Percentiles rank a stretch among this genome's conserved stretches.
phyloP scores from a whole-genome alignment of 345 rosid genomes.

The Syzygium jambos region DNA sequence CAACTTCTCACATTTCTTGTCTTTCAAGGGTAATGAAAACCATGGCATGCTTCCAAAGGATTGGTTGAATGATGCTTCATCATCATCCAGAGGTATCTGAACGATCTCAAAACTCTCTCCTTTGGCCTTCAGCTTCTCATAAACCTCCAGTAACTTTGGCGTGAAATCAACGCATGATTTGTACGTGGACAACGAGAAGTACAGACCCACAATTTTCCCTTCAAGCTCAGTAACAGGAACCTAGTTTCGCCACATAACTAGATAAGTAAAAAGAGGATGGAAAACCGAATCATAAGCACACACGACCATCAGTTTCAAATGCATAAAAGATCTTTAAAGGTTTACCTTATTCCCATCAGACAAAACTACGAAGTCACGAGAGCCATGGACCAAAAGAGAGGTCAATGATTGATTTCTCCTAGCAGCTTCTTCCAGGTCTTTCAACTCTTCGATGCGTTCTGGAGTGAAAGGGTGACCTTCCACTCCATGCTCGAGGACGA shows the following conservation, averaged over 20 bases:
- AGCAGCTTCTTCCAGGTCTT: slow-evolving; percentile 54
- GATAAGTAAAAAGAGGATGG: background rate
- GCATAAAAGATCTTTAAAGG: background rate
- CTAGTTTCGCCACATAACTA: background rate
- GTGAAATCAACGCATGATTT: background rate
- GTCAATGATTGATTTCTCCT: slow-evolving; percentile 47
- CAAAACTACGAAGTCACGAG: slow-evolving; percentile 55
- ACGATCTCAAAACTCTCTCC: slow-evolving; percentile 15
- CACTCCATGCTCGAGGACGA: slow-evolving; percentile 50
- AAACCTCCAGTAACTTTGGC: background rate
- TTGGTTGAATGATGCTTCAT: background rate
- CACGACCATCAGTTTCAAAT: background rate
- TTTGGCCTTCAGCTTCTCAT: slow-evolving; percentile 5
- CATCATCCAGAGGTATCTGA: slow-evolving; percentile 6
- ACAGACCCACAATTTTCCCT: slow-evolving; percentile 11
- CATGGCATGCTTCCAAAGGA: slow-evolving; percentile 7
- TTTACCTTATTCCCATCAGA: slow-evolving; percentile 43
- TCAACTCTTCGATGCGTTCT: slow-evolving; percentile 46
- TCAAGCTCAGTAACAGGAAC: slow-evolving; percentile 6
- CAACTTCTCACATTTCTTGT: background rate
- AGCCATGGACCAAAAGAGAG: slow-evolving; percentile 38
- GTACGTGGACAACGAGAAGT: background rate
- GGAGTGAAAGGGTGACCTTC: slow-evolving; percentile 57
- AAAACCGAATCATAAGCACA: background rate
- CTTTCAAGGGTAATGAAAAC: slow-evolving; percentile 12